Evolutionary conservation across 768 basidiomycete genomes (phyloP).

Genomic region (Leccinum boreale): DNA sequence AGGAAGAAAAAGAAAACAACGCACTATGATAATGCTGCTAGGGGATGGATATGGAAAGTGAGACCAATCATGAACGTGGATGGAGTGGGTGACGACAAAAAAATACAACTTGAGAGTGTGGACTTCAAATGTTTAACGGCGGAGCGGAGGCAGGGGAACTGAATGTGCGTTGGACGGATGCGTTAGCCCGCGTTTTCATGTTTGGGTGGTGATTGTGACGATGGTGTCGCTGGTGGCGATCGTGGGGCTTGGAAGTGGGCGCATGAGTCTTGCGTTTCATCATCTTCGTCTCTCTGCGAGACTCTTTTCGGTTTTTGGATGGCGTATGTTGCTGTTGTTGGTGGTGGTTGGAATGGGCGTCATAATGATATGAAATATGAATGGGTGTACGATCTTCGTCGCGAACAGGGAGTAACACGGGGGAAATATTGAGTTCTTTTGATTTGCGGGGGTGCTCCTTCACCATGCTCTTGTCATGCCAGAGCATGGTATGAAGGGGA

Average conservation of each 20-base stretch:
- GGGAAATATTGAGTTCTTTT: slow-evolving; percentile 43
- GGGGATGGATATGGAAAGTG: slow-evolving; percentile 9
- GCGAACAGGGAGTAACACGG: slow-evolving; percentile 48
- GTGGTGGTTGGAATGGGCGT: slow-evolving; percentile 34
- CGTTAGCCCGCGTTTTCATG: slow-evolving; percentile 53
- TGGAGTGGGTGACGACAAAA: slow-evolving; percentile 7
- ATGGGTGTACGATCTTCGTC: slow-evolving; percentile 60
- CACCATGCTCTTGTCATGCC: slow-evolving; percentile 34
- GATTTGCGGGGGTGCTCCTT: slow-evolving; percentile 25
- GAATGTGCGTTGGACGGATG: slow-evolving; percentile 50
- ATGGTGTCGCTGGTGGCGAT: slow-evolving; percentile 47
- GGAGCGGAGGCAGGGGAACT: slow-evolving; percentile 34
- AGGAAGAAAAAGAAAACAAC: not conserved
- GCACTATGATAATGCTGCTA: slow-evolving; percentile 10
- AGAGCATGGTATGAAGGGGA: slow-evolving; percentile 55
- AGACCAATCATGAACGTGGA: slow-evolving; percentile 3
- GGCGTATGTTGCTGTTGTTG: slow-evolving; percentile 31
- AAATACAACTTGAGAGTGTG: slow-evolving; percentile 18
- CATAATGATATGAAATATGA: slow-evolving; percentile 31
- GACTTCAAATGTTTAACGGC: slow-evolving; percentile 25
- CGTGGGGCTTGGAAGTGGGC: slow-evolving; percentile 35
- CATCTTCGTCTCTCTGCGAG: slow-evolving; percentile 64
- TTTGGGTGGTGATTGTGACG: slow-evolving; percentile 64
- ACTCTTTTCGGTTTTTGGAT: slow-evolving; percentile 60
- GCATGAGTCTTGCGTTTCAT: slow-evolving; percentile 57